These are phyloP conservation scores for Stachybotrys echinatus DNA, from an alignment of 2,329 filamentous ascomycete species.

Conservation along the genomic window DNA sequence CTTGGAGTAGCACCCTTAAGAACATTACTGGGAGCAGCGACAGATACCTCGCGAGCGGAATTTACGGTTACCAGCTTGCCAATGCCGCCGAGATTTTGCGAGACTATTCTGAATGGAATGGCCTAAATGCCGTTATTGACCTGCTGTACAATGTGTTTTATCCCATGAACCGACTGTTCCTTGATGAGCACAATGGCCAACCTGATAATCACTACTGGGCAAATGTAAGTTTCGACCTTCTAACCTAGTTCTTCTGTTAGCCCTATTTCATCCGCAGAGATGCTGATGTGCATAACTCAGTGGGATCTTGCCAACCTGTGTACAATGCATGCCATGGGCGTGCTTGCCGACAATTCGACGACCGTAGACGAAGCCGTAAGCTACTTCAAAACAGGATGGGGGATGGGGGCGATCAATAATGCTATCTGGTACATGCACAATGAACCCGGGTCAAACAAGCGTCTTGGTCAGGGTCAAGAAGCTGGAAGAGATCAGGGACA, in stretches of 20 bases:
- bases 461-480: conserved; percentile 13
- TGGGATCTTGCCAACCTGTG: conserved; percentile 41
- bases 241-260: neutral
- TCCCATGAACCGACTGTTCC: conserved; percentile 30
- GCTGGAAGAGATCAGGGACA: conserved; percentile 36
- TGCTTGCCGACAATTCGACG: conserved; percentile 35
- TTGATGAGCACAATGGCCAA: conserved; percentile 27
- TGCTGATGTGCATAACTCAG: too few relatives aligned
- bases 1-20: conserved; percentile 28
- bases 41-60: conserved; percentile 30
- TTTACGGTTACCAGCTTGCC: conserved; percentile 41
- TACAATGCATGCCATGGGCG: conserved; percentile 32
- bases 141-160: conserved; percentile 33
- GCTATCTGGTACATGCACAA: conserved; percentile 23
- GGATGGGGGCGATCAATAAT: conserved; percentile 29
- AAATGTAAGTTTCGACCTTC: conserved; percentile 15
- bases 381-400: conserved; percentile 32
- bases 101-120: conserved; percentile 23
- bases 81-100: conserved; percentile 39
- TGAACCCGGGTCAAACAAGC: conserved; percentile 20
- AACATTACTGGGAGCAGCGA: conserved; percentile 28
- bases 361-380: conserved; percentile 30
- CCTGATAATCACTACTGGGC: conserved; percentile 31
- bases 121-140: conserved; percentile 14
- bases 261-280: too few relatives aligned